A percentile compares a stretch with the other conserved stretches of the same genome.
phyloP scores from a whole-genome alignment of 2,329 filamentous ascomycete genomes.

The Calcarisporium arbuscula region DNA sequence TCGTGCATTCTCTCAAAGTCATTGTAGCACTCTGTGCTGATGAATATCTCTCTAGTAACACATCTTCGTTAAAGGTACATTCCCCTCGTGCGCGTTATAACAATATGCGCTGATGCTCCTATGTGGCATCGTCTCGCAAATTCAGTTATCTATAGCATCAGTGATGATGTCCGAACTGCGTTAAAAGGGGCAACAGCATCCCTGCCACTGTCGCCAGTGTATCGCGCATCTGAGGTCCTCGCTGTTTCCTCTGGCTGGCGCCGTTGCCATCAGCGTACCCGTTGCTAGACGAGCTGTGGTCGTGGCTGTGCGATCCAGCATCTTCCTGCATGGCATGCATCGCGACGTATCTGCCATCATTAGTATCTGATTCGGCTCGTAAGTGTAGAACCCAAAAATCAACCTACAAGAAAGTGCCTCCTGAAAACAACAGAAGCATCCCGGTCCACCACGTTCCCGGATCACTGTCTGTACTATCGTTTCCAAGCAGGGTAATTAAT shows the following conservation, averaged over 20 bases:
- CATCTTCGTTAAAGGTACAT: no score
- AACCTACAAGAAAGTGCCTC: conserved; percentile 86
- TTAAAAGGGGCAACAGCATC: conserved; percentile 72
- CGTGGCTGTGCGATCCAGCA: conserved; percentile 41
- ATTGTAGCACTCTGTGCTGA: no score
- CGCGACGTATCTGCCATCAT: conserved; percentile 71
- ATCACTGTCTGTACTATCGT: conserved; percentile 51
- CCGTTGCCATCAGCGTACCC: conserved; percentile 46
- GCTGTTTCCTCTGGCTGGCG: conserved; percentile 41
- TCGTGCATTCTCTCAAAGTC: no score
- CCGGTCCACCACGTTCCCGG: conserved; percentile 82
- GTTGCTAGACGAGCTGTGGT: conserved; percentile 43
- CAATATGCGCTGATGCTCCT: no score
- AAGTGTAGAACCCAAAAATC: no score
- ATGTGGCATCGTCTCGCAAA: no score
- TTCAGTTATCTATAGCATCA: no score
- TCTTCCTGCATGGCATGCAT: conserved; percentile 98
- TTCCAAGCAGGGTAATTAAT: conserved; percentile 66
- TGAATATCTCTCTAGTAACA: no score
- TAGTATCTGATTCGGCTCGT: no score
- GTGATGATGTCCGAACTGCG: conserved; percentile 73
- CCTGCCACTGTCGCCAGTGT: conserved; percentile 65
- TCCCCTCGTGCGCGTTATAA: no score
- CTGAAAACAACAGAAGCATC: conserved; percentile 88
- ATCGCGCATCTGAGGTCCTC: conserved; percentile 58